phyloP scores from a whole-genome alignment of 768 basidiomycete species.

The Royoungia palumana region DNA sequence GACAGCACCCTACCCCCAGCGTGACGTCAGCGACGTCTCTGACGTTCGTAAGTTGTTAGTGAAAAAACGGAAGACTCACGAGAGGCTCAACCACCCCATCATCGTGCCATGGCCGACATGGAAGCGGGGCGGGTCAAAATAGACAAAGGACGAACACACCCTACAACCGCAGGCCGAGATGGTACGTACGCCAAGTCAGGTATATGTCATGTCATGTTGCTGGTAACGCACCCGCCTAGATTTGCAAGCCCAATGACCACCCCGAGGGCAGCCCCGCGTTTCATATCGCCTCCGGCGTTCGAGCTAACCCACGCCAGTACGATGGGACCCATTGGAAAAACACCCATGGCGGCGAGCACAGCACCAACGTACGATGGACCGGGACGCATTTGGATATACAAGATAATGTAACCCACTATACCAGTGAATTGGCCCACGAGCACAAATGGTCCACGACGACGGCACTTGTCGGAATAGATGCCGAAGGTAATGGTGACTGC shows the following conservation, averaged over 20 bases:
- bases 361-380: conserved; percentile 39
- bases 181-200: conserved; percentile 13
- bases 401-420: conserved; percentile 45
- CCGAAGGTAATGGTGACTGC: conserved; percentile 40
- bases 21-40: conserved; percentile 15
- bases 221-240: conserved; percentile 38
- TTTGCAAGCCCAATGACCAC: conserved; percentile 50
- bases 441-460: conserved; percentile 44
- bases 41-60: too few species aligned
- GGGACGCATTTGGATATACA: conserved; percentile 28
- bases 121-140: conserved; percentile 30
- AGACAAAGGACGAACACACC: conserved; percentile 35
- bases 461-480: conserved; percentile 36
- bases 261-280: conserved; percentile 45
- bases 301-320: conserved; percentile 48
- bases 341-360: conserved; percentile 45
- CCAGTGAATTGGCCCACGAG: conserved; percentile 37
- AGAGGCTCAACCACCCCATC: conserved; percentile 24
- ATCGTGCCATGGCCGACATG: conserved; percentile 30
- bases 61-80: conserved; percentile 1
- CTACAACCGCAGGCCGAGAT: conserved; percentile 7
- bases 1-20: conserved; percentile 33
- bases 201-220: too few species aligned
- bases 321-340: conserved; percentile 43
- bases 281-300: conserved; percentile 49